phyloP scores from a whole-genome alignment of 208 protist genomes.

The Entamoeba histolytica region DNA sequence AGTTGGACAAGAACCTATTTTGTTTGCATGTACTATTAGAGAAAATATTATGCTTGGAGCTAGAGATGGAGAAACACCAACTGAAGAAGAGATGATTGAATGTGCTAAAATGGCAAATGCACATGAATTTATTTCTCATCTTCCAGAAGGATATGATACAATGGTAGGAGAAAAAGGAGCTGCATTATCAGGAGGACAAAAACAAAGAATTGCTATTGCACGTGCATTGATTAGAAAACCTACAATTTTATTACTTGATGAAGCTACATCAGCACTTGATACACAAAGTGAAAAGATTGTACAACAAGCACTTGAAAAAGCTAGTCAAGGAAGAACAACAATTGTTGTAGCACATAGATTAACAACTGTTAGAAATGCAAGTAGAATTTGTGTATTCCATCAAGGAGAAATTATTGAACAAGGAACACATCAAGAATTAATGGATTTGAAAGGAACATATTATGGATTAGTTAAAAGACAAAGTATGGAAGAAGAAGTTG shows the following conservation, averaged over 20 bases:
- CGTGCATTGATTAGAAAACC: slow-evolving; percentile 56
- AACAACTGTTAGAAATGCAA: slow-evolving; percentile 59
- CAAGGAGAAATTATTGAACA: slow-evolving; percentile 55
- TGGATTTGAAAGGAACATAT: background rate
- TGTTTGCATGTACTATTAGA: slow-evolving; percentile 72
- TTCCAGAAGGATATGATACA: slow-evolving; percentile 17
- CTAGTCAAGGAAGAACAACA: slow-evolving; percentile 58
- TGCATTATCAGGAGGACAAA: slow-evolving; percentile 63
- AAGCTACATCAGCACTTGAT: slow-evolving; percentile 63
- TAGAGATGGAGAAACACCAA: background rate
- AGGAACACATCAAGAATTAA: slow-evolving; percentile 56
- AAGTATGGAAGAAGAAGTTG: background rate
- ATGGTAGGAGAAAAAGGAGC: background rate
- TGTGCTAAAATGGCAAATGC: background rate
- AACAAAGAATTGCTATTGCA: slow-evolving; percentile 69
- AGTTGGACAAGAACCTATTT: slow-evolving; percentile 74
- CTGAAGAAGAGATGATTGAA: background rate
- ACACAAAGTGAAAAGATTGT: slow-evolving; percentile 58
- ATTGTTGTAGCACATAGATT: slow-evolving; percentile 70
- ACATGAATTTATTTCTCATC: slow-evolving; percentile 23
- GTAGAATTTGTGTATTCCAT: slow-evolving; percentile 68
- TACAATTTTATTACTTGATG: slow-evolving; percentile 62
- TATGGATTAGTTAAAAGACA: background rate
- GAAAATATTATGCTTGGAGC: slow-evolving; percentile 59
- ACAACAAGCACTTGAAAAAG: slow-evolving; percentile 47